phyloP scores from a whole-genome alignment of 73 alveolate genomes.

The Paramecium biaurelia region DNA sequence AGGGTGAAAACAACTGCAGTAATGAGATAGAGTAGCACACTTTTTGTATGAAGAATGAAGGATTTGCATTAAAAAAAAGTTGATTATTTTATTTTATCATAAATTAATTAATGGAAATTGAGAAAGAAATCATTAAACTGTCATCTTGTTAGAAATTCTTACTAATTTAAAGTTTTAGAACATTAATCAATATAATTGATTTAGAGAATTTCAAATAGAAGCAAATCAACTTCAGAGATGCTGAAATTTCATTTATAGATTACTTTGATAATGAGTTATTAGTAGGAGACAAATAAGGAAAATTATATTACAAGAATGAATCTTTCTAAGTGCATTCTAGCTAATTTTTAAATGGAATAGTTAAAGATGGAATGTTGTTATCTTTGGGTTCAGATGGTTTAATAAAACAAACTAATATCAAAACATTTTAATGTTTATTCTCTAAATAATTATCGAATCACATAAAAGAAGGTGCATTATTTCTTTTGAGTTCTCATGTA shows the following conservation, averaged over 20 bases:
- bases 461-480: neutral
- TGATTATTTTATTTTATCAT: neutral
- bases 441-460: neutral
- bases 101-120: constrained; percentile 26
- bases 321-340: neutral
- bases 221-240: constrained; percentile 2
- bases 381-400: constrained; percentile 22
- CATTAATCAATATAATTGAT: constrained; percentile 1
- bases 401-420: neutral
- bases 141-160: neutral
- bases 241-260: neutral
- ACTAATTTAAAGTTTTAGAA: neutral
- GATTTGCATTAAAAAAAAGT: neutral
- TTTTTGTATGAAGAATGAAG: constrained; percentile 57
- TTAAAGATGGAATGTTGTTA: constrained; percentile 2
- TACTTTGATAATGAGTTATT: neutral
- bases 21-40: constrained; percentile 59
- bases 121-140: neutral
- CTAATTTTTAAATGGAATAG: neutral
- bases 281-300: neutral
- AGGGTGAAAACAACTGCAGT: constrained; percentile 65
- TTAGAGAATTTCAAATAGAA: neutral
- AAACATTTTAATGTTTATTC: neutral
- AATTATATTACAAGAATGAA: neutral
- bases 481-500: neutral